Base-by-base conservation (phyloP, 305 asterid genomes). In the Solanum hybrid region DNA sequence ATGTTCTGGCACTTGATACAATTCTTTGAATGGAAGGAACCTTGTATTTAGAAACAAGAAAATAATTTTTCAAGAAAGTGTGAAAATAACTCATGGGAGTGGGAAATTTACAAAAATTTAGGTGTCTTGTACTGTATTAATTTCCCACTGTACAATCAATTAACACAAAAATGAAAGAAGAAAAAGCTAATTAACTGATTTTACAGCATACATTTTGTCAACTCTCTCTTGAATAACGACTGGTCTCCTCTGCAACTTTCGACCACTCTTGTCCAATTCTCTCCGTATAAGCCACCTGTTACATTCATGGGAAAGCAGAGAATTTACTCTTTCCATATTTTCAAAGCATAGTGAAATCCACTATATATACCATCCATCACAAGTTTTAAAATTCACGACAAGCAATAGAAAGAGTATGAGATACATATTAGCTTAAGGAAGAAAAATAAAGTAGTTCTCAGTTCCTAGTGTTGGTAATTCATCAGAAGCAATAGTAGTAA, bases 221-320 rank as follows among this genome's bases (percentile, higher is more conserved):
- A 31, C 92, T 89, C 90, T 92, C 93, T 91, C 91, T 93, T 17
- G 93, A 93, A 51, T 95, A 96, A 90, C 92, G 93, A 88, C 92
- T 88, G 9, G 97, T 96, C 94, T 96, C 98, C 89, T 94, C 98
- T 17, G 95, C 97, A 88, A 95, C 98, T 91, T 94, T 95, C 89
- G 91, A 88, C 99, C 99, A 97, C 92, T 96, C 99, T 19, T 71
- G 93, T 51, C 91, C 98, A 32, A 96, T 95, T 91, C 92, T 96
- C 91, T 96, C 98, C 88, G 92, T 90, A 85, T 94, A 94, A 45
- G 95, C 60, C 84, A 95, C 97, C 99, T 97, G 96, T 31, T 90
- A 87, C n/a, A 22, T 78, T 86, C 90, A 76, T 71, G 76, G 34
- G 82, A 88, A 76, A 89, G 77, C 85, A 87, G 89, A 78, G 77